These are phyloP conservation scores for Polyporus arcularius DNA, from an alignment of 768 basidiomycete species.

Conservation along the genomic window DNA sequence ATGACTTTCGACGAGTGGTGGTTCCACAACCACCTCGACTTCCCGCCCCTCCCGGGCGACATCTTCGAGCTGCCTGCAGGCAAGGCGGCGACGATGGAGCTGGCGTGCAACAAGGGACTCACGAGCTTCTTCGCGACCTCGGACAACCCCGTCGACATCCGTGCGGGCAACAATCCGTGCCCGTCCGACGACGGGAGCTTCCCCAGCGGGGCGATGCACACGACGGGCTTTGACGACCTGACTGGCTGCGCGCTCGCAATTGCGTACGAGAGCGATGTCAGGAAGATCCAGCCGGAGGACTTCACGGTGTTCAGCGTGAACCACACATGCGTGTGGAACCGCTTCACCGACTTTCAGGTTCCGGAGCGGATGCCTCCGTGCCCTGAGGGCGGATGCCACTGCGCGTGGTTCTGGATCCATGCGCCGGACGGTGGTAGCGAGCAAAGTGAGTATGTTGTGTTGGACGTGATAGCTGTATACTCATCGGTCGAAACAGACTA, in stretches of 20 bases:
- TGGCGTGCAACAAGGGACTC: conserved; percentile 61
- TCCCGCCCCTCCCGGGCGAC: conserved; percentile 58
- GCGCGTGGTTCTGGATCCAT: conserved; percentile 78
- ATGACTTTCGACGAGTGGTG: conserved; percentile 49
- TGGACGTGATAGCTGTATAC: not conserved
- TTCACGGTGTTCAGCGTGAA: conserved; percentile 78
- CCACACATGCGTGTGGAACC: conserved; percentile 72
- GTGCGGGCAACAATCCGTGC: conserved; percentile 53
- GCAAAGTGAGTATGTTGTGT: conserved; percentile 47
- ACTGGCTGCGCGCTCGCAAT: conserved; percentile 72
- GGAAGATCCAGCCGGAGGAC: conserved; percentile 60
- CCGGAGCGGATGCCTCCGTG: conserved; percentile 70
- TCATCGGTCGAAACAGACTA: conserved; percentile 44
- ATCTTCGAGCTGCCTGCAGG: conserved; percentile 65
- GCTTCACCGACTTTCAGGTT: conserved; percentile 69
- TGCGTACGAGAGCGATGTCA: conserved; percentile 66
- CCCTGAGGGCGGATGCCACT: conserved; percentile 61
- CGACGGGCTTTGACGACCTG: conserved; percentile 52
- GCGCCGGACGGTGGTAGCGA: conserved; percentile 59
- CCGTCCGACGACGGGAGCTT: conserved; percentile 40
- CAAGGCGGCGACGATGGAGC: conserved; percentile 49
- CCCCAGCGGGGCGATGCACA: conserved; percentile 50
- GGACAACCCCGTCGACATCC: conserved; percentile 51
- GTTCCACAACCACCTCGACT: conserved; percentile 63
- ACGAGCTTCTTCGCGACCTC: conserved; percentile 59